A percentile compares a stretch with the other conserved stretches of the same genome.
Conservation (phyloP, 306 rosid species). For the Hippophae tibetana region DNA sequence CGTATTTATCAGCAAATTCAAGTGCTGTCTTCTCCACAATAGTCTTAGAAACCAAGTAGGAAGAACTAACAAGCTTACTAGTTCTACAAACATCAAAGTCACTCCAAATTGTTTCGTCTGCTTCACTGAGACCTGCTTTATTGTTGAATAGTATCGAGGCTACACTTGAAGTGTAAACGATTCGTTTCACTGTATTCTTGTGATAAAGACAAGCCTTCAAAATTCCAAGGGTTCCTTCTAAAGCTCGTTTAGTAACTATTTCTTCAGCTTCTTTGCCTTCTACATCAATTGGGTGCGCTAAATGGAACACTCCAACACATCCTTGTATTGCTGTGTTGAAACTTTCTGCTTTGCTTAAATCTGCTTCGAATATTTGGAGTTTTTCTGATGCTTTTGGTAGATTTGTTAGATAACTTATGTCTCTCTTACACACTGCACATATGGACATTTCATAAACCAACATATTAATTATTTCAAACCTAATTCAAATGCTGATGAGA, state of each 20-base stretch:
- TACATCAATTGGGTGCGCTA: slow-evolving; percentile 29
- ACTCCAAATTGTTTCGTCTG: slow-evolving; percentile 46
- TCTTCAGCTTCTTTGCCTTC: slow-evolving; percentile 28
- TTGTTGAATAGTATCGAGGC: slow-evolving; percentile 16
- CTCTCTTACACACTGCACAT: slow-evolving; percentile 4
- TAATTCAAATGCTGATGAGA: too few relatives aligned
- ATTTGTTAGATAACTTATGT: slow-evolving; percentile 36
- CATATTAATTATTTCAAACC: too few relatives aligned
- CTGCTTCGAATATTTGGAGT: slow-evolving; percentile 38
- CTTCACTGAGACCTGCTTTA: background rate
- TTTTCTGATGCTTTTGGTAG: slow-evolving; percentile 42
- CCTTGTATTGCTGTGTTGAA: slow-evolving; percentile 41
- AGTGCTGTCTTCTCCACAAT: slow-evolving; percentile 39
- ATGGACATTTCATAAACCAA: too few relatives aligned
- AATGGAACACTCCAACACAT: slow-evolving; percentile 48
- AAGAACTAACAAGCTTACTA: slow-evolving; percentile 10
- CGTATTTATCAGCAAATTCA: slow-evolving; percentile 38
- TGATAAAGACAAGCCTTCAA: slow-evolving; percentile 29
- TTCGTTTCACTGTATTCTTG: slow-evolving; percentile 35
- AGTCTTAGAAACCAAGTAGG: slow-evolving; percentile 44
- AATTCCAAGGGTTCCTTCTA: slow-evolving; percentile 47
- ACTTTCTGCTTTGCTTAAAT: slow-evolving; percentile 42
- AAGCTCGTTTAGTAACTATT: slow-evolving; percentile 27
- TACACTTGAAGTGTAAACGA: slow-evolving; percentile 51
- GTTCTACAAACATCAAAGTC: slow-evolving; percentile 23